Conservation (phyloP, 2,329 filamentous ascomycete species). For the Arthrobotrys conoides region DNA sequence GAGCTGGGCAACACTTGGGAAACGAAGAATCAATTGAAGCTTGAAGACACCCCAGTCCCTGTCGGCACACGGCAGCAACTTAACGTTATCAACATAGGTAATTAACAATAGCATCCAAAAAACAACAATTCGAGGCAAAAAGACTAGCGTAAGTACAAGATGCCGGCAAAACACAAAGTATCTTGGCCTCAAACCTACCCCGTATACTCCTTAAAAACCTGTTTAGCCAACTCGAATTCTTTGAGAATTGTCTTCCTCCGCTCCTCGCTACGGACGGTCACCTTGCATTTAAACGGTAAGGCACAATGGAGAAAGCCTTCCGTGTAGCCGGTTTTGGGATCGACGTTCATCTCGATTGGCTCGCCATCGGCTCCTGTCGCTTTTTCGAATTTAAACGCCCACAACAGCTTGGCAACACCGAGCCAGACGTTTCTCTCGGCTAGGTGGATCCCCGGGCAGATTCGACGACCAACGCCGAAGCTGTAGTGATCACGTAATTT, state of each 20-base stretch:
- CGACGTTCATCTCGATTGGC: slow-evolving; percentile 62
- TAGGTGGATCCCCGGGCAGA: slow-evolving; percentile 74
- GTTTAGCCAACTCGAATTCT: slow-evolving; percentile 36
- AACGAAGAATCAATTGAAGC: neutral
- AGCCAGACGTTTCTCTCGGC: slow-evolving; percentile 71
- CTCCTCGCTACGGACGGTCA: slow-evolving; percentile 59
- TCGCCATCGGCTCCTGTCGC: slow-evolving; percentile 58
- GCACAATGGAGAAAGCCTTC: slow-evolving; percentile 66
- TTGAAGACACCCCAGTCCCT: neutral
- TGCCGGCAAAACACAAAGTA: slow-evolving; percentile 9
- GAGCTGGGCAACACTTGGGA: neutral
- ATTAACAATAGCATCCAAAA: neutral
- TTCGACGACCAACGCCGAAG: slow-evolving; percentile 73
- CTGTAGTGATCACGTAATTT: slow-evolving; percentile 70
- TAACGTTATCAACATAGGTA: neutral
- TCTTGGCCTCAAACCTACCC: neutral
- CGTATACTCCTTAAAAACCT: slow-evolving; percentile 40
- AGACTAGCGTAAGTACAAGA: neutral
- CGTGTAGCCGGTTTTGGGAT: slow-evolving; percentile 65
- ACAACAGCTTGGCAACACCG: slow-evolving; percentile 70
- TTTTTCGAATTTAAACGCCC: slow-evolving; percentile 68
- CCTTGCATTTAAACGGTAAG: slow-evolving; percentile 65
- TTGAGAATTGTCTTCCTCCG: slow-evolving; percentile 33
- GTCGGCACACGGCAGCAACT: neutral
- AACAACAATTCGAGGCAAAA: neutral